Evolutionary conservation across 192 early-diverging fungal species (phyloP).

Genomic region (Chytriomyces confervae): DNA sequence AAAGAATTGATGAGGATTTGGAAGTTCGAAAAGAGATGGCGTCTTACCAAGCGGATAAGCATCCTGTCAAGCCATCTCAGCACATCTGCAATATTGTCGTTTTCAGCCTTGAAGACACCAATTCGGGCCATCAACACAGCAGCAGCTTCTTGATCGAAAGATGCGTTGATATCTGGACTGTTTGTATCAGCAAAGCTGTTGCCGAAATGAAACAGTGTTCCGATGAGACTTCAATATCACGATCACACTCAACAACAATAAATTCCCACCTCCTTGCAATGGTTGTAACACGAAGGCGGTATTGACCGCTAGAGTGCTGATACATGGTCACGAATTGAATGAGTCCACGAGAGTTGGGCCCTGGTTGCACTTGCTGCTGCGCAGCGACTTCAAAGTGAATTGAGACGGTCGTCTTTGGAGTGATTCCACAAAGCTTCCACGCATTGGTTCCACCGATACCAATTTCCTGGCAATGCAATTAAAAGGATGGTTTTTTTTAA

Average conservation of each 20-base stretch:
- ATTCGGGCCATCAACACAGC: conserved; percentile 98
- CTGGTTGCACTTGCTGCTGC: conserved; percentile 78
- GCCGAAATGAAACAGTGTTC: background rate
- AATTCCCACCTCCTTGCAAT: conserved; percentile 81
- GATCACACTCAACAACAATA: background rate
- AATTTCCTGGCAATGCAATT: conserved; percentile 70
- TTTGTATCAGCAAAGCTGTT: conserved; percentile 74
- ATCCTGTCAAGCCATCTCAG: conserved; percentile 97
- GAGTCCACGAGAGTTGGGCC: conserved; percentile 77
- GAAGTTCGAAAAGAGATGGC: conserved; percentile 6
- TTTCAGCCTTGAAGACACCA: conserved; percentile 93
- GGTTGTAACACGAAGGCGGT: conserved; percentile 92
- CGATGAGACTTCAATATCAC: background rate
- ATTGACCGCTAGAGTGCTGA: conserved; percentile 91
- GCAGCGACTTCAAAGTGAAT: conserved; percentile 97
- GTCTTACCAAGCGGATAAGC: conserved; percentile 85
- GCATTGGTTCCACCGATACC: conserved; percentile 94
- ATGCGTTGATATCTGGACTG: conserved; percentile 82
- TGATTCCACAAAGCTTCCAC: conserved; percentile 93
- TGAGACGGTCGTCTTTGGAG: conserved; percentile 81
- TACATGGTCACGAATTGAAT: conserved; percentile 97
- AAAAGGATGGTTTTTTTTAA: background rate
- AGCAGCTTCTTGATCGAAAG: conserved; percentile 97
- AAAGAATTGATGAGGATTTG: conserved; percentile 1
- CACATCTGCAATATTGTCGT: conserved; percentile 97